Conservation (phyloP, 176 grass and related monocot species). For the Triticum monococcum region DNA sequence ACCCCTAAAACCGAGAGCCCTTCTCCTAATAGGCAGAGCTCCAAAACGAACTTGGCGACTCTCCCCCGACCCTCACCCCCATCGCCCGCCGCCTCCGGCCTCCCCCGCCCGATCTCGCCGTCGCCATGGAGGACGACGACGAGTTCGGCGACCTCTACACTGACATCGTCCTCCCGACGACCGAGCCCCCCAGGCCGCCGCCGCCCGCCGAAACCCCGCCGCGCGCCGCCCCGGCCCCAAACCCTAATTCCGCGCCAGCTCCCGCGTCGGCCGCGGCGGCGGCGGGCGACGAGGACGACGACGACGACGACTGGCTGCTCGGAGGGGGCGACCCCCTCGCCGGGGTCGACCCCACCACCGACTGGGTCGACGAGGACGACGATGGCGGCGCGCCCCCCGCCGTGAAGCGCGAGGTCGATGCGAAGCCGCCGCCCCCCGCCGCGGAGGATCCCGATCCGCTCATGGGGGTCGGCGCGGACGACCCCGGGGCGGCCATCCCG, state of each 20-base stretch:
- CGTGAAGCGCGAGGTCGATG: constrained; percentile 37
- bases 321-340: constrained; percentile 43
- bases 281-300: not conserved
- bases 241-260: constrained; percentile 30
- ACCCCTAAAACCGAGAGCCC: not conserved
- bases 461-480: constrained; percentile 28
- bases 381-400: constrained; percentile 3
- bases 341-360: constrained; percentile 56
- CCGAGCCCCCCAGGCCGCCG: constrained; percentile 18
- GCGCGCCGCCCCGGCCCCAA: not conserved
- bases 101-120: constrained; percentile 15
- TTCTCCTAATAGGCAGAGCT: constrained; percentile 11
- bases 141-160: constrained; percentile 99
- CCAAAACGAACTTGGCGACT: not conserved
- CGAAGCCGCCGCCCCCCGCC: constrained; percentile 3
- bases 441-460: constrained; percentile 51
- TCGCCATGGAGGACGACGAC: constrained; percentile 90
- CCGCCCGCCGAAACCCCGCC: not conserved
- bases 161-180: constrained; percentile 46
- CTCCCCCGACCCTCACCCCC: not conserved
- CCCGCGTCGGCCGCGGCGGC: not conserved
- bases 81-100: constrained; percentile 35
- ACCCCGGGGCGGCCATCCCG: constrained; percentile 63
- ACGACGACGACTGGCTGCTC: constrained; percentile 76
- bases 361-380: constrained; percentile 74